These are phyloP conservation scores for Heterobasidion irregulare DNA, from an alignment of 1,284 basidiomycete species.

Conservation along the genomic window DNA sequence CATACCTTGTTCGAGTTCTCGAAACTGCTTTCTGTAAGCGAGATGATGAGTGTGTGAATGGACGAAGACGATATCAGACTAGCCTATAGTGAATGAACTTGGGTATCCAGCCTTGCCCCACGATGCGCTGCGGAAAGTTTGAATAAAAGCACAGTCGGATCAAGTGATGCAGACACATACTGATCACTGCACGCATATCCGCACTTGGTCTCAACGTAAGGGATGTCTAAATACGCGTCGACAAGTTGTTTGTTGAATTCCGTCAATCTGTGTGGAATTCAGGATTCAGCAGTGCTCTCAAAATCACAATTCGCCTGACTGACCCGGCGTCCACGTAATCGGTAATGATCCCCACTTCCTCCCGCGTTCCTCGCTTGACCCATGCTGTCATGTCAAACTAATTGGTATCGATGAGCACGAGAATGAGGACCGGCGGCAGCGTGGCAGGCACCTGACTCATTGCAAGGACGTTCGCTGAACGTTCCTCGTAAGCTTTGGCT, in stretches of 20 bases:
- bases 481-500: conserved; percentile 67
- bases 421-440: conserved; percentile 7
- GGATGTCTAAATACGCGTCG: conserved; percentile 72
- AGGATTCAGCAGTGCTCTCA: conserved; percentile 3
- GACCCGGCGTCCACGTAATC: conserved; percentile 76
- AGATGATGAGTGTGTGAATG: conserved; percentile 11
- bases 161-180: conserved; percentile 9
- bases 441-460: conserved; percentile 72
- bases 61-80: conserved; percentile 16
- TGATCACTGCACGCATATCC: conserved; percentile 2
- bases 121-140: conserved; percentile 50
- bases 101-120: conserved; percentile 85
- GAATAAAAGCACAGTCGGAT: conserved; percentile 13
- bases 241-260: conserved; percentile 74
- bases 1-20: conserved; percentile 55
- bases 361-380: conserved; percentile 84
- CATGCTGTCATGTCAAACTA: conserved; percentile 96
- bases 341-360: conserved; percentile 85
- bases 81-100: conserved; percentile 78
- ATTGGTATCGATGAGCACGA: conserved; percentile 9
- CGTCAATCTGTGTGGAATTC: conserved; percentile 49
- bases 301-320: conserved; percentile 8
- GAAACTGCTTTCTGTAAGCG: conserved; percentile 55
- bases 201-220: conserved; percentile 42
- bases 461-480: conserved; percentile 63